Evolutionary conservation across 2,329 filamentous ascomycete species (phyloP).

Genomic region (Pseudocercospora ulei): DNA sequence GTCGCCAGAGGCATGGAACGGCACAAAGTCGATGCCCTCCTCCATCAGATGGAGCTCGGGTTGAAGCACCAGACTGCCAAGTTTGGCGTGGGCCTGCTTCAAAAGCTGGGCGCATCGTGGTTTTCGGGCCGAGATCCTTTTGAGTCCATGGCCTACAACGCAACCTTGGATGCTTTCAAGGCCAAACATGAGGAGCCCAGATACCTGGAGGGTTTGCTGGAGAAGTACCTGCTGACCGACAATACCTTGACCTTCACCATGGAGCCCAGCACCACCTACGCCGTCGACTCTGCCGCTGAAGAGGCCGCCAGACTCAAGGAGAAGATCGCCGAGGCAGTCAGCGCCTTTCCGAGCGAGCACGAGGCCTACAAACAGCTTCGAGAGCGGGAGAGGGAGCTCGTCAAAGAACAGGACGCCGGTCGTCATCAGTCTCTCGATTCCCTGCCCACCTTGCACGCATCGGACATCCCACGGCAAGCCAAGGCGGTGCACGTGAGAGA

Average conservation of each 20-base stretch:
- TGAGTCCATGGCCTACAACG: slow-evolving; percentile 82
- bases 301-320: slow-evolving; percentile 63
- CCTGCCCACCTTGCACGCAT: slow-evolving; percentile 76
- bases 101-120: slow-evolving; percentile 82
- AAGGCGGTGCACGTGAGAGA: slow-evolving; percentile 60
- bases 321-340: slow-evolving; percentile 62
- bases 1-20: slow-evolving; percentile 71
- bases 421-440: slow-evolving; percentile 77
- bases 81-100: slow-evolving; percentile 84
- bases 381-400: slow-evolving; percentile 66
- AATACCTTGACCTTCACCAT: slow-evolving; percentile 88
- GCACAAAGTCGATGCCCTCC: slow-evolving; percentile 81
- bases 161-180: slow-evolving; percentile 76
- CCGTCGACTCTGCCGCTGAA: slow-evolving; percentile 62
- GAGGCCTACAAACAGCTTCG: slow-evolving; percentile 63
- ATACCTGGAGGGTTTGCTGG: slow-evolving; percentile 74
- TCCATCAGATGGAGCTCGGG: slow-evolving; percentile 87
- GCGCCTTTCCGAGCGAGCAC: slow-evolving; percentile 59
- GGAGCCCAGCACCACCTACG: slow-evolving; percentile 69
- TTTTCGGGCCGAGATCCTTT: slow-evolving; percentile 93
- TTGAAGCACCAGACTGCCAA: slow-evolving; percentile 94
- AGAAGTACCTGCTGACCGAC: slow-evolving; percentile 84
- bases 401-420: slow-evolving; percentile 56
- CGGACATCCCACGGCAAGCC: slow-evolving; percentile 73
- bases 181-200: slow-evolving; percentile 60